Evolutionary conservation across 2,329 filamentous ascomycete species (phyloP).

Genomic region (Aspergillus ruber): DNA sequence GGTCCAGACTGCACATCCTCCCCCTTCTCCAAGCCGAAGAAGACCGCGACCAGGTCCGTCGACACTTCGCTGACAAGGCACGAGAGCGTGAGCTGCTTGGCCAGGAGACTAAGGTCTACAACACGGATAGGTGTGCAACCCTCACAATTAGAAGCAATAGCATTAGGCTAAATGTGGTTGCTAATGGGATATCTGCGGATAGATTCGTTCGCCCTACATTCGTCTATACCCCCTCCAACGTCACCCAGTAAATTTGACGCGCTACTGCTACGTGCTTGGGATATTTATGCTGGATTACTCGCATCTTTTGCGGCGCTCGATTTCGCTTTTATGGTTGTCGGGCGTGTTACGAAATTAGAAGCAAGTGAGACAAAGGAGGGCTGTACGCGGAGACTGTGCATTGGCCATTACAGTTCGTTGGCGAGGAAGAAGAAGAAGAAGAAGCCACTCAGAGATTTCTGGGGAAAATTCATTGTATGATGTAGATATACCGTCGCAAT

Average conservation of each 20-base stretch:
- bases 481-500: slow-evolving; percentile 31
- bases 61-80: slow-evolving; percentile 77
- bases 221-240: slow-evolving; percentile 60
- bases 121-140: slow-evolving; percentile 71
- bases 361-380: not conserved
- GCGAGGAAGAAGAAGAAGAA: not conserved
- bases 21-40: slow-evolving; percentile 93
- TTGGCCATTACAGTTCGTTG: not conserved
- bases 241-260: slow-evolving; percentile 48
- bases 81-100: slow-evolving; percentile 88
- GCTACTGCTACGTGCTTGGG: not conserved
- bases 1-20: slow-evolving; percentile 90
- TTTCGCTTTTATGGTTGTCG: not conserved
- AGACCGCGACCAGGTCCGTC: slow-evolving; percentile 86
- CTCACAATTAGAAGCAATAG: not conserved
- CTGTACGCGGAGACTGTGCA: not conserved
- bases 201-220: slow-evolving; percentile 80
- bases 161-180: not conserved
- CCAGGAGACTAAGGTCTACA: slow-evolving; percentile 75
- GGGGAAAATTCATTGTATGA: slow-evolving; percentile 11
- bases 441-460: not conserved
- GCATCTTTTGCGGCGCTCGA: not conserved
- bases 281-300: not conserved
- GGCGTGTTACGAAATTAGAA: not conserved
- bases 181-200: slow-evolving; percentile 7